These are phyloP conservation scores for Coemansia sp. DNA, from an alignment of 192 early-diverging fungal genomes.

Conservation along the genomic window DNA sequence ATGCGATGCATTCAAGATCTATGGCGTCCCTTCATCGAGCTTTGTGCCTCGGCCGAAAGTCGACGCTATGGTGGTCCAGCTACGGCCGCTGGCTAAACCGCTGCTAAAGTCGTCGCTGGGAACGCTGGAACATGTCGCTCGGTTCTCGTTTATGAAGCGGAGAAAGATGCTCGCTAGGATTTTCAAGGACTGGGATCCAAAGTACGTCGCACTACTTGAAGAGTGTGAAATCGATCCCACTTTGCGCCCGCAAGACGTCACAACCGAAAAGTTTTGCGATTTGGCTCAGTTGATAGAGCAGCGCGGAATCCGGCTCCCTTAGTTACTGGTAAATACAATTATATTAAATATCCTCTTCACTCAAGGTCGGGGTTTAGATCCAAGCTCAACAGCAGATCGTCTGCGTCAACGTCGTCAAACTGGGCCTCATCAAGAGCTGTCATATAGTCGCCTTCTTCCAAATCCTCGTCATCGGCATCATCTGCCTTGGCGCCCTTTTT, in stretches of 20 bases:
- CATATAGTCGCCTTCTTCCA: constrained; percentile 28
- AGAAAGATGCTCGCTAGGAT: constrained; percentile 67
- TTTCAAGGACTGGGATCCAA: constrained; percentile 56
- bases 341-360: background rate
- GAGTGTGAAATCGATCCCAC: constrained; percentile 57
- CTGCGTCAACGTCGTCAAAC: constrained; percentile 45
- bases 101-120: constrained; percentile 53
- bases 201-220: constrained; percentile 46
- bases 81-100: constrained; percentile 54
- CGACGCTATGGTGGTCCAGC: constrained; percentile 71
- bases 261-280: constrained; percentile 60
- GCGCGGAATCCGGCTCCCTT: constrained; percentile 37
- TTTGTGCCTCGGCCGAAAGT: constrained; percentile 81
- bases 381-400: constrained; percentile 48
- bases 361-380: constrained; percentile 55
- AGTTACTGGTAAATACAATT: background rate
- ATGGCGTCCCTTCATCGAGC: constrained; percentile 58
- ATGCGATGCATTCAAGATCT: constrained; percentile 64
- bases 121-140: constrained; percentile 61
- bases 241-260: constrained; percentile 63
- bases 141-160: constrained; percentile 68
- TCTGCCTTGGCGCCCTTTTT: constrained; percentile 15
- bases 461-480: constrained; percentile 15
- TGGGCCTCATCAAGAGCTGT: constrained; percentile 31
- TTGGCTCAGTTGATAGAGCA: constrained; percentile 57